These are phyloP conservation scores for Calocybe gangraenosa DNA, from an alignment of 768 basidiomycete species.

Conservation along the genomic window DNA sequence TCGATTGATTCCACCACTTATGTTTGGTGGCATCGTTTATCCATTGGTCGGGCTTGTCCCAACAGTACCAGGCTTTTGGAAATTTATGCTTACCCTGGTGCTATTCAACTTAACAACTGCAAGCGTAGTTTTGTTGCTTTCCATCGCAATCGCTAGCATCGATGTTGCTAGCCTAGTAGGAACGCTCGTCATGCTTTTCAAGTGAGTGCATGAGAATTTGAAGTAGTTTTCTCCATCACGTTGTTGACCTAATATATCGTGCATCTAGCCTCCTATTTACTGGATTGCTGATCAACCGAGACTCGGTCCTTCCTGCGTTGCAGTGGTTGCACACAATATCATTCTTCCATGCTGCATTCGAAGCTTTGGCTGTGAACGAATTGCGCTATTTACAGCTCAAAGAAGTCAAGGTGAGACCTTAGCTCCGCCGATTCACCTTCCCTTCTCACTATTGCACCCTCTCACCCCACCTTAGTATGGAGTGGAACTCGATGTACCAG, in stretches of 20 bases:
- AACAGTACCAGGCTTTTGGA: conserved; percentile 90
- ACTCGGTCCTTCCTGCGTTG: conserved; percentile 66
- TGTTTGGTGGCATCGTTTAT: conserved; percentile 96
- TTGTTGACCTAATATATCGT: neutral
- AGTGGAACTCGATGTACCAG: conserved; percentile 93
- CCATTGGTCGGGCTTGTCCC: conserved; percentile 93
- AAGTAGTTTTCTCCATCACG: conserved; percentile 17
- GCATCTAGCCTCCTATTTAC: conserved; percentile 82
- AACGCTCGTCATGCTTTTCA: conserved; percentile 96
- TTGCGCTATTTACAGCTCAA: conserved; percentile 89
- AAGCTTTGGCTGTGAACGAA: conserved; percentile 97
- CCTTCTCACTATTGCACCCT: too few relatives aligned
- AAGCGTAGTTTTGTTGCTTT: conserved; percentile 85
- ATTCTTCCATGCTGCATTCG: conserved; percentile 99
- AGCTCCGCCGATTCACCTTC: too few relatives aligned
- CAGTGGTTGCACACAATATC: conserved; percentile 89
- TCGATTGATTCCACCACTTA: conserved; percentile 89
- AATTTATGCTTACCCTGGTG: conserved; percentile 94
- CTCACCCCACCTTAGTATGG: conserved; percentile 94
- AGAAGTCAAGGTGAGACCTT: conserved; percentile 69
- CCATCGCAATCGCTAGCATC: conserved; percentile 81
- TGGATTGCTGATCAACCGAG: conserved; percentile 91
- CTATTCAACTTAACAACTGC: conserved; percentile 97
- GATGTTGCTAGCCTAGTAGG: conserved; percentile 93
- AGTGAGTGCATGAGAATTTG: conserved; percentile 71